Percentiles rank a stretch among this genome's conserved stretches.
Conservation (phyloP, 2,329 filamentous ascomycete genomes). For the Colletotrichum nymphaeae region DNA sequence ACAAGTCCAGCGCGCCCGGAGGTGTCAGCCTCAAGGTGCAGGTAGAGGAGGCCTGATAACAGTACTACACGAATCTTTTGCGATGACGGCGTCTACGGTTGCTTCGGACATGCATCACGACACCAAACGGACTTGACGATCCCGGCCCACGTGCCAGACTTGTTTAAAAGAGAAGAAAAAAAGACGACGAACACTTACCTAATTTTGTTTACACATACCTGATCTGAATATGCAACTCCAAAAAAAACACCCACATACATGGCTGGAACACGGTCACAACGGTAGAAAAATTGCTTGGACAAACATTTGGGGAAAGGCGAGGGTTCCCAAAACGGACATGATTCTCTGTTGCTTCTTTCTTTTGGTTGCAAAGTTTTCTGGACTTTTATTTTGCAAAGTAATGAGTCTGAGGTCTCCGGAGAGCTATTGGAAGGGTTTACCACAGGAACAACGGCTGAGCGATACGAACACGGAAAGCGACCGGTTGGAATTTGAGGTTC, state of each 20-base stretch:
- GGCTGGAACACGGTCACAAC: slow-evolving; percentile 19
- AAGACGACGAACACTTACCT: slow-evolving; percentile 10
- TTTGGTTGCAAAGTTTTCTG: slow-evolving; percentile 5
- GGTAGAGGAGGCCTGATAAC: slow-evolving; percentile 45
- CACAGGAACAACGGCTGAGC: neutral
- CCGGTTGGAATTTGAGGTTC: neutral
- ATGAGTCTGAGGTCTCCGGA: slow-evolving; percentile 1
- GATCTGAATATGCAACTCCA: neutral
- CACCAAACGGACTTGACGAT: slow-evolving; percentile 21
- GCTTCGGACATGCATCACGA: slow-evolving; percentile 30
- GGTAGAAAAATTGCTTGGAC: slow-evolving; percentile 30
- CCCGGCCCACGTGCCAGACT: slow-evolving; percentile 6
- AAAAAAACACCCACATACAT: slow-evolving; percentile 11
- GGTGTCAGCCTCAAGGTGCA: slow-evolving; percentile 41
- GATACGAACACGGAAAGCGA: neutral
- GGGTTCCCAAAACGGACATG: slow-evolving; percentile 4
- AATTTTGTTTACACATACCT: slow-evolving; percentile 31
- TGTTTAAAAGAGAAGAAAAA: slow-evolving; percentile 2
- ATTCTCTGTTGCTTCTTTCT: slow-evolving; percentile 7
- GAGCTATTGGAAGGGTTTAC: neutral
- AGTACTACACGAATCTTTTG: neutral
- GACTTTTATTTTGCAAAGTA: neutral
- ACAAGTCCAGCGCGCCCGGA: slow-evolving; percentile 37
- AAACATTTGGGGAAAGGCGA: slow-evolving; percentile 7
- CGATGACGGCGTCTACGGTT: slow-evolving; percentile 25